Evolutionary conservation across 352 stramenopile genomes (phyloP), one percentile per base, ranked within the genome.

Genomic region (Phytophthora megakarya): DNA sequence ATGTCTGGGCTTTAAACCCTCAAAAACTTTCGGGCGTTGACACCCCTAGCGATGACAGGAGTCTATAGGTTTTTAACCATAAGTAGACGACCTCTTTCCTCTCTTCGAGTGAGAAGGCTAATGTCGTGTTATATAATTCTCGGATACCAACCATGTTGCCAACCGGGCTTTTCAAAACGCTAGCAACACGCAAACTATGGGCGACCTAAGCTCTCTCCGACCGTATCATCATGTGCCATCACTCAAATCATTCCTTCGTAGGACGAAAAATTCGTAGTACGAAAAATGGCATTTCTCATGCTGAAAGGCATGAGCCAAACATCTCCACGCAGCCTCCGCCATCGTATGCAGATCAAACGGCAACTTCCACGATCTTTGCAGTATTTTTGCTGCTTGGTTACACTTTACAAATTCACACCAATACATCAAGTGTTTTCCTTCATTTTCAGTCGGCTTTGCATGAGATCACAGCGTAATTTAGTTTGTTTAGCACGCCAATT

Each of bases 131-230:
- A n/a, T n/a, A n/a, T n/a, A n/a, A n/a, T n/a, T n/a, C n/a, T n/a
- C n/a, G n/a, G n/a, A n/a, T n/a, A n/a, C n/a, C n/a, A n/a, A n/a
- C n/a, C n/a, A n/a, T n/a, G n/a, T n/a, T n/a, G n/a, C n/a, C n/a
- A n/a, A n/a, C n/a, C n/a, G n/a, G n/a, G n/a, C n/a, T n/a, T n/a
- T n/a, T n/a, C n/a, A n/a, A n/a, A n/a, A n/a, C n/a, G n/a, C n/a
- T n/a, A n/a, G n/a, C n/a, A n/a, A n/a, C n/a, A n/a, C n/a, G n/a
- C n/a, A n/a, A n/a, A n/a, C n/a, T n/a, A n/a, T n/a, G n/a, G n/a
- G n/a, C n/a, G n/a, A n/a, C 75, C 76, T 65, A 88, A 84, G 64
- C 76, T 82, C 55, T 91, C 82, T 9, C 78, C 44, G 15, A 91
- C 80, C 9, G 75, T 86, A 38, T 89, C 76, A 48, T 86, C 77